These are phyloP conservation scores for Lepidium aucheri DNA, from an alignment of 345 rosid genomes.

Conservation along the genomic window DNA sequence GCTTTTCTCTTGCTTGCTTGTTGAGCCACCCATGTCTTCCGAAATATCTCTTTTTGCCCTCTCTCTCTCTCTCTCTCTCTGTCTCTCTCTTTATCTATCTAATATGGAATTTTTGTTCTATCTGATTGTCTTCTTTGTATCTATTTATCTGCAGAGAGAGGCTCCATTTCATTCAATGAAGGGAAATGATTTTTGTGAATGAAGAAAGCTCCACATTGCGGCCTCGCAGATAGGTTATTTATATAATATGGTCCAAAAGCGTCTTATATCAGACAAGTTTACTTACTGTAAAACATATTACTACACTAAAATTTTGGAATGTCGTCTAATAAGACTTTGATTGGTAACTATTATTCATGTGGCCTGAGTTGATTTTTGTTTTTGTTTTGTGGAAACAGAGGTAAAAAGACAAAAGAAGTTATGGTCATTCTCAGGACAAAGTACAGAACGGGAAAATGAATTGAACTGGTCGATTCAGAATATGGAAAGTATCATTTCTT, in stretches of 20 bases:
- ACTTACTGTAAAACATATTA: neutral
- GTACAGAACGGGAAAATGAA: neutral
- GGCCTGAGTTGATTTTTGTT: neutral
- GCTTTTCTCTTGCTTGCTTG: constrained; percentile 35
- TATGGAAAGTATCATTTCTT: neutral
- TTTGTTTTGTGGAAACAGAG: neutral
- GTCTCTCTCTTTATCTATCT: neutral
- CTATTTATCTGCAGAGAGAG: neutral
- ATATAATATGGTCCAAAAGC: constrained; percentile 5
- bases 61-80: too few species aligned
- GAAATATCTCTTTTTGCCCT: neutral
- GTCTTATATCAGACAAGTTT: neutral
- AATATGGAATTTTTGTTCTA: neutral
- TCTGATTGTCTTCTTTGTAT: neutral
- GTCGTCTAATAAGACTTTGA: neutral
- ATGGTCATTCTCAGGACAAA: neutral
- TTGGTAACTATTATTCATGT: neutral
- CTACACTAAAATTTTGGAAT: neutral
- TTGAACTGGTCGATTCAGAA: neutral
- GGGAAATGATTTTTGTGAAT: constrained; percentile 10
- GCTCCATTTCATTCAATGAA: constrained; percentile 4
- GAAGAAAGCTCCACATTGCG: constrained; percentile 18
- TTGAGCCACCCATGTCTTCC: constrained; percentile 38
- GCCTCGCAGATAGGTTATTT: constrained; percentile 4
- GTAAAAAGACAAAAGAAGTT: constrained; percentile 10